These are phyloP conservation scores for Pycnococcus provasolii DNA, from an alignment of 139 green algal genomes.

Conservation along the genomic window DNA sequence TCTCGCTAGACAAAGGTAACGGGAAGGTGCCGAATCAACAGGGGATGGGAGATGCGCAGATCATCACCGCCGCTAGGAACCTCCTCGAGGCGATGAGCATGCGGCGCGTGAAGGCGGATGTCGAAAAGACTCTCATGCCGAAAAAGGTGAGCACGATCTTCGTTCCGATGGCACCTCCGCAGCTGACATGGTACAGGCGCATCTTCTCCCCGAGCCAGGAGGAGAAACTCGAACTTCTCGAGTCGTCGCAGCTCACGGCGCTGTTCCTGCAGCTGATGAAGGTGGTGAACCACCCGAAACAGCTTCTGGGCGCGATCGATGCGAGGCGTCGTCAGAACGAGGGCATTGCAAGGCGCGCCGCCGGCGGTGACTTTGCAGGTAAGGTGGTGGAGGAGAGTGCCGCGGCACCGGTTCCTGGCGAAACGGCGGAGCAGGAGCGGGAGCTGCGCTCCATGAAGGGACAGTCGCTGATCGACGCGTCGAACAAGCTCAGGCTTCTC, in stretches of 20 bases:
- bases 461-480: not conserved
- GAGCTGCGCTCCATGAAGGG: not conserved
- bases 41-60: conserved; percentile 2
- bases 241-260: not conserved
- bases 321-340: not conserved
- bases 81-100: conserved; percentile 10
- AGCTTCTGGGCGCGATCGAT: conserved; percentile 14
- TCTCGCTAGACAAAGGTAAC: conserved; percentile 13
- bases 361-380: not conserved
- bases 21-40: not conserved
- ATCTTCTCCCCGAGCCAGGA: not conserved
- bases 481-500: not conserved
- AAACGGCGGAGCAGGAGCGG: too few relatives aligned
- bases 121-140: conserved; percentile 21
- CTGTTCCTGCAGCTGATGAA: conserved; percentile 22
- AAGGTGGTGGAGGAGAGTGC: not conserved
- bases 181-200: conserved; percentile 20
- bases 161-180: conserved; percentile 11
- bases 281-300: conserved; percentile 23
- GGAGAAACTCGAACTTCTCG: not conserved
- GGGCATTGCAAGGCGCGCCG: not conserved
- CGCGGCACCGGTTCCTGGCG: too few relatives aligned
- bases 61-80: conserved; percentile 14
- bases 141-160: conserved; percentile 13
- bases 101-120: conserved; percentile 19